Evolutionary conservation across 352 stramenopile species (phyloP).

Genomic region (Phytophthora meadii): DNA sequence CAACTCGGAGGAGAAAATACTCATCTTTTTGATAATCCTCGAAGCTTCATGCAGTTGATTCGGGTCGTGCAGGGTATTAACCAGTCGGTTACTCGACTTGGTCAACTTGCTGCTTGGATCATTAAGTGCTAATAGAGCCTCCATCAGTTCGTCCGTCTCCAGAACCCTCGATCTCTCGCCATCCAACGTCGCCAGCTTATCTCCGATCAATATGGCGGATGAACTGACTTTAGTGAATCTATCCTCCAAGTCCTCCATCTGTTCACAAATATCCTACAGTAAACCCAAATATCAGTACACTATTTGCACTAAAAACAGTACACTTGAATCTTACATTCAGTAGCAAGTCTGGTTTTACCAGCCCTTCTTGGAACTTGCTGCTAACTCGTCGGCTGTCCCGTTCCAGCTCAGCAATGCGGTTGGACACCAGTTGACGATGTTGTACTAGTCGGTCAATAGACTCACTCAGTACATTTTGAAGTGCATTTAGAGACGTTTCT

Average conservation of each 20-base stretch:
- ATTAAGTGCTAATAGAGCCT: conserved; percentile 78
- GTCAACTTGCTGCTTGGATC: conserved; percentile 56
- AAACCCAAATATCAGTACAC: neutral
- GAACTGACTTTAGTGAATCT: conserved; percentile 88
- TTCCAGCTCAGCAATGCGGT: conserved; percentile 65
- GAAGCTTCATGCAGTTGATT: conserved; percentile 75
- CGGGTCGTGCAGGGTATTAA: conserved; percentile 74
- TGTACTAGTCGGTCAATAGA: conserved; percentile 66
- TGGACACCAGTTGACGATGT: conserved; percentile 64
- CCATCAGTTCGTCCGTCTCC: conserved; percentile 82
- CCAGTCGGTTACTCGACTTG: conserved; percentile 66
- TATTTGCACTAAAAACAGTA: conserved; percentile 4
- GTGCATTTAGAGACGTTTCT: conserved; percentile 68
- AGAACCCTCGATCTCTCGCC: conserved; percentile 68
- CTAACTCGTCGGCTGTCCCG: conserved; percentile 67
- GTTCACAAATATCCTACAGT: conserved; percentile 66
- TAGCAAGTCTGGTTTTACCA: conserved; percentile 64
- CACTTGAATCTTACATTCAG: conserved; percentile 43
- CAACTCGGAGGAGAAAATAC: conserved; percentile 72
- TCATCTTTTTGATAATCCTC: conserved; percentile 77
- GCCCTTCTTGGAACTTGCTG: conserved; percentile 68
- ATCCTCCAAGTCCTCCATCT: conserved; percentile 87
- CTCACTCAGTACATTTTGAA: conserved; percentile 61
- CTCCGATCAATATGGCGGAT: conserved; percentile 77
- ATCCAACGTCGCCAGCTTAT: conserved; percentile 70